phyloP scores from a whole-genome alignment of 306 rosid species.

The Oemleria cerasiformis region DNA sequence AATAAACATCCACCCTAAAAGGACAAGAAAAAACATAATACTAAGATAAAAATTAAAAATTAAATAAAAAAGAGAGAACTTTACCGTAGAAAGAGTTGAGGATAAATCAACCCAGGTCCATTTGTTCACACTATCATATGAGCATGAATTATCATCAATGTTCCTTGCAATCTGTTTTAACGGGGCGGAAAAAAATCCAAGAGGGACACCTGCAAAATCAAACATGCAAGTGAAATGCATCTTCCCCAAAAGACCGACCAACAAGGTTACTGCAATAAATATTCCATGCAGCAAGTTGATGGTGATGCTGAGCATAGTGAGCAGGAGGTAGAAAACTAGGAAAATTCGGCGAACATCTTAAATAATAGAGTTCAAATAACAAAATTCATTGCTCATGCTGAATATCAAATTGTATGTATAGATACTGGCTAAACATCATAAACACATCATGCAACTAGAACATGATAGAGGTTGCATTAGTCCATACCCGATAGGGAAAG shows the following conservation, averaged over 20 bases:
- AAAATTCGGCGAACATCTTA: too few relatives aligned
- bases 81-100: constrained; percentile 45
- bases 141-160: constrained; percentile 42
- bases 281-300: too few relatives aligned
- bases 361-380: too few relatives aligned
- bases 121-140: constrained; percentile 33
- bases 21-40: background rate
- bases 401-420: too few relatives aligned
- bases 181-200: constrained; percentile 79
- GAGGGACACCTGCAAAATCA: constrained; percentile 54
- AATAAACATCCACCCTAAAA: constrained; percentile 3
- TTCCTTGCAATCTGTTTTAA: constrained; percentile 59
- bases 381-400: too few relatives aligned
- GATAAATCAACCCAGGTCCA: constrained; percentile 68
- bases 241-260: background rate
- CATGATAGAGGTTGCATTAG: too few relatives aligned
- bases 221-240: constrained; percentile 17
- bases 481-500: too few relatives aligned
- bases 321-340: too few relatives aligned
- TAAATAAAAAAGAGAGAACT: background rate
- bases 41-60: background rate
- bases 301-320: too few relatives aligned
- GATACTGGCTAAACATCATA: too few relatives aligned
- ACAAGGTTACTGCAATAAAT: too few relatives aligned
- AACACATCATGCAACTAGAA: too few relatives aligned